phyloP scores from a whole-genome alignment of 352 stramenopile genomes.

The Phytophthora aleatoria region DNA sequence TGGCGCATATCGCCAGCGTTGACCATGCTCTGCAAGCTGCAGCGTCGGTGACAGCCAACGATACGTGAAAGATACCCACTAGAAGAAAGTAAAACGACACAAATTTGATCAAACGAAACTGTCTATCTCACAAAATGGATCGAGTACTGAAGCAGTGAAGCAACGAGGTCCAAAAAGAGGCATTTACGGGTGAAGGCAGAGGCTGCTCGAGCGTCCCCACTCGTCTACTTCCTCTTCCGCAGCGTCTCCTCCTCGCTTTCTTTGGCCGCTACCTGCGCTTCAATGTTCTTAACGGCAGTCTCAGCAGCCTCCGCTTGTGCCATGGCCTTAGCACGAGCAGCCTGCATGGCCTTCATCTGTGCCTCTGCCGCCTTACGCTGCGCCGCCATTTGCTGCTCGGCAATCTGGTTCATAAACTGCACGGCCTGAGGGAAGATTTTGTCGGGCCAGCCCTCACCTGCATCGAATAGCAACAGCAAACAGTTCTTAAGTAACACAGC shows the following conservation, averaged over 20 bases:
- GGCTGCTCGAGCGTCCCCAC: slow-evolving; percentile 5
- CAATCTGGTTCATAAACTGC: slow-evolving; percentile 90
- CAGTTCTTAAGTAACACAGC: no score
- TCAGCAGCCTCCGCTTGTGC: slow-evolving; percentile 46
- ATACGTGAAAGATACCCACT: slow-evolving; percentile 13
- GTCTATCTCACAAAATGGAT: slow-evolving; percentile 44
- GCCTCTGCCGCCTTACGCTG: slow-evolving; percentile 75
- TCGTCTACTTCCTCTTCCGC: slow-evolving; percentile 71
- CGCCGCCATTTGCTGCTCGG: slow-evolving; percentile 83
- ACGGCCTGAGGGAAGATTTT: slow-evolving; percentile 89
- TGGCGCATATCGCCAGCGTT: slow-evolving; percentile 59
- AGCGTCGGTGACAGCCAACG: slow-evolving; percentile 14
- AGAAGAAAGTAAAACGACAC: slow-evolving; percentile 23
- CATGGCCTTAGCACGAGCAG: slow-evolving; percentile 54
- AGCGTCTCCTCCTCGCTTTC: slow-evolving; percentile 45
- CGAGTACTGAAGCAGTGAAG: slow-evolving; percentile 18
- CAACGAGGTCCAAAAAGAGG: slow-evolving; percentile 13
- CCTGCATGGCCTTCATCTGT: slow-evolving; percentile 73
- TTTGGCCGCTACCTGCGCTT: slow-evolving; percentile 41
- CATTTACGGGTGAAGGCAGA: slow-evolving; percentile 18
- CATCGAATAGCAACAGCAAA: slow-evolving; percentile 4
- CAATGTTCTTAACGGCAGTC: slow-evolving; percentile 44
- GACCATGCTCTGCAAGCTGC: slow-evolving; percentile 34
- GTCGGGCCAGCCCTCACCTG: slow-evolving; percentile 84
- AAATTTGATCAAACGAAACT: slow-evolving; percentile 42